phyloP scores from a whole-genome alignment of 805 yeast species.

The Monosporozyma solicola region DNA sequence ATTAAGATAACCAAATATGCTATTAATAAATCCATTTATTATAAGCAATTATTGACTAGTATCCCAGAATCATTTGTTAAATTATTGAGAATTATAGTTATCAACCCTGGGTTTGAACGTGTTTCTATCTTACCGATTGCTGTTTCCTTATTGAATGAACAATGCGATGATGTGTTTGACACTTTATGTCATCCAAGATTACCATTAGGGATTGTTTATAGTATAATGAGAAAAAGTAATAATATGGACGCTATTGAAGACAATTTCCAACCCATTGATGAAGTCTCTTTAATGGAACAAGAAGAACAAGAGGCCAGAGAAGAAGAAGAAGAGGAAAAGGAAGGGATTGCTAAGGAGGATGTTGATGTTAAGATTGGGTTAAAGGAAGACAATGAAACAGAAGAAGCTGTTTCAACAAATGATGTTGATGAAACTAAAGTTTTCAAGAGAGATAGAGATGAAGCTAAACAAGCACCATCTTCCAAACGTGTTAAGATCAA shows the following conservation, averaged over 20 bases:
- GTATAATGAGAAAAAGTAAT: conserved; percentile 10
- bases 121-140: conserved; percentile 68
- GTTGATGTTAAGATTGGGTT: neutral
- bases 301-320: conserved; percentile 5
- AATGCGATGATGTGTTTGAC: conserved; percentile 43
- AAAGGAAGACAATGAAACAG: neutral
- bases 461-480: neutral
- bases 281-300: neutral
- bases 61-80: conserved; percentile 26
- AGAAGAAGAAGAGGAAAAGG: conserved; percentile 1
- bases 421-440: conserved; percentile 1
- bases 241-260: conserved; percentile 5
- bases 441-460: neutral
- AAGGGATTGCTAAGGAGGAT: neutral
- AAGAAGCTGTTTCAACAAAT: neutral
- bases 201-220: conserved; percentile 38
- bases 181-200: conserved; percentile 67
- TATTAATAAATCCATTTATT: conserved; percentile 31
- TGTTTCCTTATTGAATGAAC: conserved; percentile 37
- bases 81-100: conserved; percentile 46
- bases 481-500: conserved; percentile 4
- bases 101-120: conserved; percentile 58
- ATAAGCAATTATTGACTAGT: conserved; percentile 21
- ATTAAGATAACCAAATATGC: conserved; percentile 45
- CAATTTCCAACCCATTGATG: neutral